Base-by-base conservation (phyloP, 352 stramenopile species). In the Vaucheria bursata region DNA sequence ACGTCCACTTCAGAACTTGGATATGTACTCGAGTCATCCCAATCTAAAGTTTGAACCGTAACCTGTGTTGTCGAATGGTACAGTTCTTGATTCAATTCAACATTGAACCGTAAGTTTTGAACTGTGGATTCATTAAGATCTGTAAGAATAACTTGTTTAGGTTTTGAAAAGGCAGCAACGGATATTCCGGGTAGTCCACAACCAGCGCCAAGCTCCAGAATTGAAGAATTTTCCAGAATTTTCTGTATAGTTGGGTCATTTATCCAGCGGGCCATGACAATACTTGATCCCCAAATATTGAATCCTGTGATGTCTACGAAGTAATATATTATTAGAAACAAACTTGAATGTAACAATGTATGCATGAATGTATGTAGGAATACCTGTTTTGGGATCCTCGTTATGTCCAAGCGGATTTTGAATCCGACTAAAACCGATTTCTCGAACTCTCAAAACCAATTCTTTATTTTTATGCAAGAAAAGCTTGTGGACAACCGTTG, bases 121-220 rank as follows among this genome's bases (percentile, higher is more conserved):
- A 82, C 64, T 12, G 77, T 82, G 33, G 75, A 36, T 36, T 39
- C 71, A 72, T 82, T 82, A 32, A 82, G 52, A 71, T 82, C 77
- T 1, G 77, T 79, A n/a, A 79, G 33, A 18, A 82, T 31, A 29
- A 82, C 73, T 35, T 34, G 74, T 1, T 71, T 39, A n/a, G 77
- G 67, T 2, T 34, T 38, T 33, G 68, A 50, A 40, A 79, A 64
- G 25, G 79, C 69, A 2, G 77, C 77, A 71, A 73, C 77, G 3
- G 77, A 71, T 7, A 82, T 75, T 18, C 75, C 75, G 5, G 65
- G 72, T 12, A 68, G 35, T 18, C 76, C 76, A 53, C 76, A 81
- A 37, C 76, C 76, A 33, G 76, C 76, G 7, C 76, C 76, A 39
- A 81, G 34, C 33, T 81, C 76, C 33, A 81, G 45, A n/a, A 81